Evolutionary conservation across 176 grass and related monocot species (phyloP).

Genomic region (Elaeis guineensis): DNA sequence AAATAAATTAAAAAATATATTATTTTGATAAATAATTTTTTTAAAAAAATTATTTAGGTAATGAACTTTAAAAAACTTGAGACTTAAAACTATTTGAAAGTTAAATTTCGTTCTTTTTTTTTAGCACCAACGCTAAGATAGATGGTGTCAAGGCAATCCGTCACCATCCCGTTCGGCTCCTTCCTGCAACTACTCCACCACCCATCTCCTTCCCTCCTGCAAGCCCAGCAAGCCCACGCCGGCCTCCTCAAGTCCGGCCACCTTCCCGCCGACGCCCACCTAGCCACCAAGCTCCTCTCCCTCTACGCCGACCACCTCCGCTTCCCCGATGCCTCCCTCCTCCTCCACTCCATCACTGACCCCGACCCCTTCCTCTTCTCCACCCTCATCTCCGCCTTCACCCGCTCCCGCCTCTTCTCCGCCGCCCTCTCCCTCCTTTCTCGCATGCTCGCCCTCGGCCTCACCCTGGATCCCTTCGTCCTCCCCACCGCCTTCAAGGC

Average conservation of each 20-base stretch:
- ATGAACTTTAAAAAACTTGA: no score
- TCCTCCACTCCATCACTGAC: not conserved
- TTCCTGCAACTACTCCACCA: not conserved
- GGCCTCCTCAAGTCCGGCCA: conserved; percentile 17
- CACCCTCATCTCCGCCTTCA: conserved; percentile 9
- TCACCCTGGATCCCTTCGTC: conserved; percentile 46
- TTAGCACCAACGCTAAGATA: no score
- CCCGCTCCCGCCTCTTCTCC: not conserved
- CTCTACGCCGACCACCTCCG: not conserved
- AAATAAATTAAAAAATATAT: no score
- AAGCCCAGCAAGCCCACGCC: conserved; percentile 2
- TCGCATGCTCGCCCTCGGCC: conserved; percentile 46
- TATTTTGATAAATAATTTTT: no score
- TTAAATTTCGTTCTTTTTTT: no score
- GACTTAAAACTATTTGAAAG: no score
- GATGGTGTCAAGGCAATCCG: no score
- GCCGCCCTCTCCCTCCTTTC: conserved; percentile 12
- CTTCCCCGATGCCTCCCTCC: not conserved
- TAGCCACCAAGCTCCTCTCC: conserved; percentile 3
- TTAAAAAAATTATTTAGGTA: no score
- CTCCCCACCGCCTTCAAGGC: no score
- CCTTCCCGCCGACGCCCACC: not conserved
- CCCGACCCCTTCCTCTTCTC: conserved; percentile 18
- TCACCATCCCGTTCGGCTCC: not conserved
- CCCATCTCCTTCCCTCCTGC: not conserved